Conservation (phyloP, 208 protist species). For the Acanthamoeba royreba region DNA sequence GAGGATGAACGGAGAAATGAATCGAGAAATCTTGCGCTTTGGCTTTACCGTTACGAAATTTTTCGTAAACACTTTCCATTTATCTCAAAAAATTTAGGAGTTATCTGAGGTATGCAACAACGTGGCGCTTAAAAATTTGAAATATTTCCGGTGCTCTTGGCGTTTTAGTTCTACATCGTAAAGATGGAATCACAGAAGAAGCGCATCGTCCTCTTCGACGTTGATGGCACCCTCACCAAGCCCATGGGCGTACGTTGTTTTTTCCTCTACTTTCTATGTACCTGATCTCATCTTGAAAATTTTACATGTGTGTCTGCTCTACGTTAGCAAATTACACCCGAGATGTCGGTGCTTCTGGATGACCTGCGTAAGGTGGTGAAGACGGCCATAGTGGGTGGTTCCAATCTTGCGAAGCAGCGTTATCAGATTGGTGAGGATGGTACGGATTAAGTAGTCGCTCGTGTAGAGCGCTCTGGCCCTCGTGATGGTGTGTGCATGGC, state of each 20-base stretch:
- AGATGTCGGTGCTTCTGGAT: conserved; percentile 84
- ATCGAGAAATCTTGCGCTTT: too few relatives aligned
- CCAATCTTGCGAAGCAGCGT: conserved; percentile 96
- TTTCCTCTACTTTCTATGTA: neutral
- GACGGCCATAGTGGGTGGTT: conserved; percentile 98
- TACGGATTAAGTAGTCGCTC: neutral
- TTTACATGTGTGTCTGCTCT: neutral
- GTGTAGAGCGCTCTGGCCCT: neutral
- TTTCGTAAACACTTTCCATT: too few relatives aligned
- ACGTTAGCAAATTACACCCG: neutral
- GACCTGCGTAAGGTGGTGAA: conserved; percentile 86
- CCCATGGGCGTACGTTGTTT: neutral
- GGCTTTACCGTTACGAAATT: too few relatives aligned
- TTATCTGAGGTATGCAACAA: too few relatives aligned
- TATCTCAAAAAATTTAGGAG: too few relatives aligned
- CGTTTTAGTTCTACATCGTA: neutral
- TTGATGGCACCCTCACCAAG: conserved; percentile 87
- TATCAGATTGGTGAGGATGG: conserved; percentile 94
- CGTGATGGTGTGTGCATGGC: neutral
- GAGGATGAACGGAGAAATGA: too few relatives aligned
- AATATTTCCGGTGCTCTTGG: too few relatives aligned
- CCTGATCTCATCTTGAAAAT: neutral
- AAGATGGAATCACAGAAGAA: conserved; percentile 49
- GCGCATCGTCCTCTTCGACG: conserved; percentile 93
- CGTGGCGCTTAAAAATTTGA: too few relatives aligned